Percentiles rank a stretch among this genome's conserved stretches.
phyloP scores from a whole-genome alignment of 768 basidiomycete species.

The Holtermanniella nyarrowii region DNA sequence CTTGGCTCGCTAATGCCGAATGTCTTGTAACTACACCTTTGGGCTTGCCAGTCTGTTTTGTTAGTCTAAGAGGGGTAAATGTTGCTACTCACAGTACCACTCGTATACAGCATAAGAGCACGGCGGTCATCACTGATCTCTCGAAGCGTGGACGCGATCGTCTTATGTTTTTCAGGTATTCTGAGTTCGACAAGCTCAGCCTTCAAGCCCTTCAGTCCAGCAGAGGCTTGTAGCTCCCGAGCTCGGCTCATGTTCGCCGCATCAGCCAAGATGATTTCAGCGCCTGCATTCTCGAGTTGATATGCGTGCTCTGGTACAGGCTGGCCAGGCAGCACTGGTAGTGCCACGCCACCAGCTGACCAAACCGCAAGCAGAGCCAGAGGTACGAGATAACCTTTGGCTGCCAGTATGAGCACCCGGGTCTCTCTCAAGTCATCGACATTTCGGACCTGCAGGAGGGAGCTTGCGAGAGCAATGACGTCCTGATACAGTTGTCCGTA shows the following conservation, averaged over 20 bases:
- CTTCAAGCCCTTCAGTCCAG: slow-evolving; percentile 6
- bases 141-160: no score
- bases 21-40: slow-evolving; percentile 22
- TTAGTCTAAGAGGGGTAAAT: neutral
- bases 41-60: slow-evolving; percentile 15
- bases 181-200: no score
- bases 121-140: no score
- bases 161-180: no score
- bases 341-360: slow-evolving; percentile 25
- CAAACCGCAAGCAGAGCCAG: slow-evolving; percentile 12
- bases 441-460: neutral
- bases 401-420: slow-evolving; percentile 11
- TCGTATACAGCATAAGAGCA: slow-evolving; percentile 30
- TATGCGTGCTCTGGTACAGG: slow-evolving; percentile 32
- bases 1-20: slow-evolving; percentile 14
- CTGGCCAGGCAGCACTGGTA: slow-evolving; percentile 26
- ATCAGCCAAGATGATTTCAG: slow-evolving; percentile 21
- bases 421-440: slow-evolving; percentile 1
- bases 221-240: slow-evolving; percentile 6
- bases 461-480: slow-evolving; percentile 3
- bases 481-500: slow-evolving; percentile 9
- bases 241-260: slow-evolving; percentile 14
- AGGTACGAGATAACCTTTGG: slow-evolving; percentile 16
- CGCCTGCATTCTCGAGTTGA: slow-evolving; percentile 22
- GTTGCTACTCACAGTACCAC: slow-evolving; percentile 16